Conservation (phyloP, 129 eudicot species). For the Arctium lappa region DNA sequence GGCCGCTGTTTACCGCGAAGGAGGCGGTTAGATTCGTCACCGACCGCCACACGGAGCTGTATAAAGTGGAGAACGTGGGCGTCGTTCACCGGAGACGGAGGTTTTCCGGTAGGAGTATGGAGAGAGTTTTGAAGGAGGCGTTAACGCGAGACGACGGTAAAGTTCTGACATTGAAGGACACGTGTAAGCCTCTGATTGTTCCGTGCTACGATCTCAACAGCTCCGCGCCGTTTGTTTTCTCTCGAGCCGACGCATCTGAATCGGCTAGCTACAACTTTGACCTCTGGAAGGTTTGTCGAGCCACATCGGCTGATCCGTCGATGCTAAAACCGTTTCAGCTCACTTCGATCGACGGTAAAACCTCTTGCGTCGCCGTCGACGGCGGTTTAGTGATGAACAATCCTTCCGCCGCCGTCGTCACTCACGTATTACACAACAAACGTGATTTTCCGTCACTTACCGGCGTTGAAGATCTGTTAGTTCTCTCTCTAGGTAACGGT, state of each 20-base stretch:
- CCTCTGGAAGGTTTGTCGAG: conserved; percentile 88
- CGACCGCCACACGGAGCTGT: conserved; percentile 34
- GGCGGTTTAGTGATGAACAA: conserved; percentile 95
- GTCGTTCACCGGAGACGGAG: conserved; percentile 39
- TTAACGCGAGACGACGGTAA: conserved; percentile 58
- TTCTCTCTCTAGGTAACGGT: conserved; percentile 79
- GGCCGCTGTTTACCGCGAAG: conserved; percentile 63
- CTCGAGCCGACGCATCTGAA: conserved; percentile 82
- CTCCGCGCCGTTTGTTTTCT: conserved; percentile 93
- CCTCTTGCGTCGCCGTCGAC: conserved; percentile 71
- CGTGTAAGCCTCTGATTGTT: conserved; percentile 87
- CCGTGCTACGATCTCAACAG: conserved; percentile 85
- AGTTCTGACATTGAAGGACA: conserved; percentile 67
- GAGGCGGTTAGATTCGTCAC: conserved; percentile 50
- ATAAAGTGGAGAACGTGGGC: conserved; percentile 38
- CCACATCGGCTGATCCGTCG: conserved; percentile 79
- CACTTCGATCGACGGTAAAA: conserved; percentile 55
- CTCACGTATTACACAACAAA: conserved; percentile 82
- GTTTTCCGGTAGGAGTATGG: conserved; percentile 60
- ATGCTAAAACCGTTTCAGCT: conserved; percentile 67
- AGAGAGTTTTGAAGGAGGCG: conserved; percentile 47
- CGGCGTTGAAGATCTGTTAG: conserved; percentile 76
- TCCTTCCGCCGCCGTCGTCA: conserved; percentile 89
- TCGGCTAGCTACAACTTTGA: conserved; percentile 69
- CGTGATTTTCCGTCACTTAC: conserved; percentile 74